These are phyloP conservation scores for Scedosporium aurantiacum DNA, from an alignment of 2,329 filamentous ascomycete genomes.

Conservation along the genomic window DNA sequence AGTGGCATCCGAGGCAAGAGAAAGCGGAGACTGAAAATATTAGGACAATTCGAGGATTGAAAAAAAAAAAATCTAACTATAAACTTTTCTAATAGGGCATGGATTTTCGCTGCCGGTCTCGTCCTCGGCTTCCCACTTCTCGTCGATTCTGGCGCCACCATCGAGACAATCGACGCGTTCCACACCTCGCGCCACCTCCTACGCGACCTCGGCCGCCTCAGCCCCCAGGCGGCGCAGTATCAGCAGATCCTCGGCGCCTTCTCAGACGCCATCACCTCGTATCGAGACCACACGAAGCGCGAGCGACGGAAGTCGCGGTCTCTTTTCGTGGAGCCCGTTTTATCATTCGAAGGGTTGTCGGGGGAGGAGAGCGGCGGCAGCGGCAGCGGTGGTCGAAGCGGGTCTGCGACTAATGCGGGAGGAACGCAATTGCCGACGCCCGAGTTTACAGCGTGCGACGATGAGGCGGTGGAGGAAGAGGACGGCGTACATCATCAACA, in stretches of 20 bases:
- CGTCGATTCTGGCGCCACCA: conserved; percentile 2
- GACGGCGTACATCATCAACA: no score
- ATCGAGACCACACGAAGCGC: neutral
- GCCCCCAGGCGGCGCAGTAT: conserved; percentile 46
- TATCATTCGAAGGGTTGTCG: no score
- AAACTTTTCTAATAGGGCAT: conserved; percentile 5
- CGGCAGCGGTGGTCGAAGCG: no score
- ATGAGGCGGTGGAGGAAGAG: no score
- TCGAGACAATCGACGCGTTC: conserved; percentile 26
- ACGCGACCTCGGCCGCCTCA: conserved; percentile 32
- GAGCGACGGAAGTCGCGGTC: neutral
- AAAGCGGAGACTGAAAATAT: no score
- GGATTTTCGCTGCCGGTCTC: conserved; percentile 11
- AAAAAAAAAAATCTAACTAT: neutral
- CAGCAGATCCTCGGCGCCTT: conserved; percentile 34
- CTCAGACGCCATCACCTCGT: neutral
- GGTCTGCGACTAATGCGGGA: no score
- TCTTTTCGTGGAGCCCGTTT: neutral
- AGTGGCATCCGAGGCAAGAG: no score
- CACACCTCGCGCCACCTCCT: conserved; percentile 38
- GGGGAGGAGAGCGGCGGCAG: no score
- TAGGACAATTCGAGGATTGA: neutral
- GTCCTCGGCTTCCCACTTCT: conserved; percentile 11
- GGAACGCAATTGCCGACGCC: no score
- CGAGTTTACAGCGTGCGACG: no score